These are phyloP conservation scores for Lumnitzera littorea DNA, from an alignment of 345 rosid species.

Conservation along the genomic window DNA sequence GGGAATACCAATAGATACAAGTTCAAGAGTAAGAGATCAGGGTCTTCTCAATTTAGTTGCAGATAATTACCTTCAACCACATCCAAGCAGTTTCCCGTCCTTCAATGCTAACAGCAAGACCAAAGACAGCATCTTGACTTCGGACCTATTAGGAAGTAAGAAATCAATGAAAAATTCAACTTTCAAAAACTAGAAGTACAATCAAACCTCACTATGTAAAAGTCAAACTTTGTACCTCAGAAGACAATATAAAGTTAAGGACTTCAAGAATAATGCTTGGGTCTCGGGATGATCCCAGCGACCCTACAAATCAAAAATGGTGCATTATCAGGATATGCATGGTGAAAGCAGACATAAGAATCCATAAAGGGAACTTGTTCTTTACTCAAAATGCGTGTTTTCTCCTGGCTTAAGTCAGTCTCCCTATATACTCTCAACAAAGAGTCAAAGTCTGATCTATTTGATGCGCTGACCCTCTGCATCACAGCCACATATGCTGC, in stretches of 20 bases:
- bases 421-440: conserved; percentile 80
- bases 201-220: background rate
- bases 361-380: conserved; percentile 2
- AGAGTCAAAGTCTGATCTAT: conserved; percentile 66
- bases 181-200: too few relatives aligned
- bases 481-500: conserved; percentile 86
- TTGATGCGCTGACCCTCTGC: conserved; percentile 55
- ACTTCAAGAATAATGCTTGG: conserved; percentile 52
- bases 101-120: conserved; percentile 64
- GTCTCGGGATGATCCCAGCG: conserved; percentile 66
- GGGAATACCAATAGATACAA: too few relatives aligned
- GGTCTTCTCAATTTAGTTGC: too few relatives aligned
- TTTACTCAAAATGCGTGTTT: conserved; percentile 81
- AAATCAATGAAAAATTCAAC: background rate
- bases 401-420: conserved; percentile 94
- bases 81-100: conserved; percentile 94
- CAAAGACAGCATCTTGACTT: conserved; percentile 74
- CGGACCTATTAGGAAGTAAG: conserved; percentile 50
- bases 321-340: background rate
- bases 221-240: conserved; percentile 47
- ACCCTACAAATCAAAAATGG: conserved; percentile 34
- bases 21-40: too few relatives aligned
- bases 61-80: conserved; percentile 63
- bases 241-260: conserved; percentile 61
- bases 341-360: conserved; percentile 2